Percentiles rank a stretch among this genome's conserved stretches.
Conservation (phyloP, 2,329 filamentous ascomycete species). For the Aspergillus proliferans region DNA sequence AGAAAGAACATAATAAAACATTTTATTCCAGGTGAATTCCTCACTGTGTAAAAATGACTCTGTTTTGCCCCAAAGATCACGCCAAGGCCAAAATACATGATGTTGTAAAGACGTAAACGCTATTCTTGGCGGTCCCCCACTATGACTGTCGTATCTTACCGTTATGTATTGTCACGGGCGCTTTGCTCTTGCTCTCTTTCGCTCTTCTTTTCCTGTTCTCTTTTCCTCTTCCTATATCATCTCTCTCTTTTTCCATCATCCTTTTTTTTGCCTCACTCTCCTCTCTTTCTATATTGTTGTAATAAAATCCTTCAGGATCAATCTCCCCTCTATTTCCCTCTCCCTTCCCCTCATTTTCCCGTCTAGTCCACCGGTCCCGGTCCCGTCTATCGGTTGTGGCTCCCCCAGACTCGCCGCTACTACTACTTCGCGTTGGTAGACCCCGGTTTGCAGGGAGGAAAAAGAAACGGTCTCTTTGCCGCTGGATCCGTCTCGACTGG, state of each 20-base stretch:
- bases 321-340: slow-evolving; percentile 4
- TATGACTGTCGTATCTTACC: neutral
- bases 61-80: too few relatives aligned
- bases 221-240: neutral
- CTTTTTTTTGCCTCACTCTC: slow-evolving; percentile 1
- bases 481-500: too few relatives aligned
- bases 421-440: too few relatives aligned
- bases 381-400: slow-evolving; percentile 3
- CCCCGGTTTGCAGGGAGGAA: too few relatives aligned
- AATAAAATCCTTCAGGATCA: slow-evolving; percentile 1
- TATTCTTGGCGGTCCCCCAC: neutral
- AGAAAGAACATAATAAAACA: too few relatives aligned
- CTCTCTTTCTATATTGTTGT: slow-evolving; percentile 7
- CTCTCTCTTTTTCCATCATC: neutral
- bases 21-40: too few relatives aligned
- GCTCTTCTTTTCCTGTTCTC: neutral
- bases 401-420: slow-evolving; percentile 2
- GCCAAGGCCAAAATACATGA: neutral
- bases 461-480: too few relatives aligned
- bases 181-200: neutral
- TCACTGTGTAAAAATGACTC: too few relatives aligned
- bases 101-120: neutral
- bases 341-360: slow-evolving; percentile 6
- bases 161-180: neutral
- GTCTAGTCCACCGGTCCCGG: slow-evolving; percentile 4